These are phyloP conservation scores for Warburgia ugandensis DNA, from an alignment of 164 flowering plant species.

Conservation along the genomic window DNA sequence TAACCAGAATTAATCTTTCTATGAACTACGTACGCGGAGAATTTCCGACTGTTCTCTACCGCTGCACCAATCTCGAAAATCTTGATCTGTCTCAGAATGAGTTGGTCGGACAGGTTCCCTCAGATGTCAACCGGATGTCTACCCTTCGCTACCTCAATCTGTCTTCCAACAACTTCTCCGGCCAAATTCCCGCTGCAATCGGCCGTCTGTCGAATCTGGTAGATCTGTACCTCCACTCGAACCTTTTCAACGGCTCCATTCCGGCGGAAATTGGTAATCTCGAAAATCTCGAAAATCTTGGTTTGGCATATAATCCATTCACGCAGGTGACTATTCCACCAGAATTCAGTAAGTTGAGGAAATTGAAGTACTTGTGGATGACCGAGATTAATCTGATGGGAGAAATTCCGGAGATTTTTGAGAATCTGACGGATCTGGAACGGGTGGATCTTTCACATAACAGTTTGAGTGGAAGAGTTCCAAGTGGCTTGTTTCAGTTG, in stretches of 20 bases:
- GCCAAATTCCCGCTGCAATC: conserved; percentile 51
- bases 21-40: conserved; percentile 39
- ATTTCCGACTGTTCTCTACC: conserved; percentile 47
- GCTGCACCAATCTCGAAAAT: conserved; percentile 41
- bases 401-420: conserved; percentile 40
- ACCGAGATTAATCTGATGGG: conserved; percentile 40
- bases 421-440: conserved; percentile 29
- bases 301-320: conserved; percentile 32
- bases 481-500: conserved; percentile 40
- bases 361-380: conserved; percentile 36
- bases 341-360: conserved; percentile 43
- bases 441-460: conserved; percentile 47
- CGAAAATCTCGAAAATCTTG: conserved; percentile 33
- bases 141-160: conserved; percentile 35
- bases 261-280: conserved; percentile 59
- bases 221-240: conserved; percentile 23
- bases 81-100: conserved; percentile 56
- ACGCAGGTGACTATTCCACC: conserved; percentile 32
- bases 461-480: conserved; percentile 43
- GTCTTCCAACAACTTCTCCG: conserved; percentile 57
- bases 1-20: conserved; percentile 34
- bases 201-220: conserved; percentile 31
- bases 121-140: conserved; percentile 35
- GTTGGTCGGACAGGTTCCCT: conserved; percentile 55
- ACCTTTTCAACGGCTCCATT: conserved; percentile 43